Evolutionary conservation across 768 basidiomycete species (phyloP), one percentile per base, ranked within the genome.

Genomic region (Mycena crocata): DNA sequence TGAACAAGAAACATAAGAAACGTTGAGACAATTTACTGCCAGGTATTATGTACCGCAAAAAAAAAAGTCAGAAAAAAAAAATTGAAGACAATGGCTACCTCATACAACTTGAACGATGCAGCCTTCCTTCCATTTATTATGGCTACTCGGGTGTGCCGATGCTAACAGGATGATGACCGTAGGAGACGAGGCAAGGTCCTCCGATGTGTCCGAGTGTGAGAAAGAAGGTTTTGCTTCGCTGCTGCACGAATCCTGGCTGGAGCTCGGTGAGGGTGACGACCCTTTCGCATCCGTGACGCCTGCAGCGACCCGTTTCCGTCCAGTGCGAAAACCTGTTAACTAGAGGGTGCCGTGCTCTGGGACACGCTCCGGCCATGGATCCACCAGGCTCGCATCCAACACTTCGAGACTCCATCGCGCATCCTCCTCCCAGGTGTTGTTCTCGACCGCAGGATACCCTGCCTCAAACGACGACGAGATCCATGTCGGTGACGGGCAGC

Each of bases 351-450:
- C 77, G 64, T 79, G 78, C 30, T 73, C 68, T 61, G 57, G 46
- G 23, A 75, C 70, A 61, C 70, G 74, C 39, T 68, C 66, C 26
- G 52, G 52, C 15, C 70, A 67, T 42, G 64, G 49, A 23, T 77
- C 76, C 34, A 64, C 57, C 37, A 82, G 57, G 39, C 73, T 76
- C 19, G 70, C 74, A 67, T 82, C 82, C 60, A 82, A 83, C 7
- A 82, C 78, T 71, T 83, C 82, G 50, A 81, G 58, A 21, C 76
- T 78, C 76, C 81, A 80, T 55, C 76, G 75, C 5, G 80, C 82
- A 5, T 60, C 66, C 34, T 42, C 59, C 51, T 66, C 64, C 23
- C 58, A 56, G 3, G 51, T 42, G 46, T 50, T 21, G 15, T 44
- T 24, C 23, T 19, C 45, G 3, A 32, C 34, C 5, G 59, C 59